phyloP scores from a whole-genome alignment of 2,329 filamentous ascomycete species.

The Capronia coronata region DNA sequence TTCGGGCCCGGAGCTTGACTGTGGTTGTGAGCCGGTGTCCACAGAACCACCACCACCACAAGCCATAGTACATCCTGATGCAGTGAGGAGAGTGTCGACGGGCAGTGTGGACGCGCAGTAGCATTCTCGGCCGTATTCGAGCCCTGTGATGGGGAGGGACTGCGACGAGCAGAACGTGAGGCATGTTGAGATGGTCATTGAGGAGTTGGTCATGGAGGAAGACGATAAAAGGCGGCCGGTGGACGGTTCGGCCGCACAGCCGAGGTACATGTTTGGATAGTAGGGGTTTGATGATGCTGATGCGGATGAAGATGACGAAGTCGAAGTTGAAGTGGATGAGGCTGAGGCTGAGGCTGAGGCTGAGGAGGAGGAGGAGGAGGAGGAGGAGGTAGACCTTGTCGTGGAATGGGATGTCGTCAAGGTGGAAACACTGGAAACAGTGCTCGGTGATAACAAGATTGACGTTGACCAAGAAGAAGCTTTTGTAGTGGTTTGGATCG shows the following conservation, averaged over 20 bases:
- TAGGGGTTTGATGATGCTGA: slow-evolving; percentile 4
- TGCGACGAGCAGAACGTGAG: slow-evolving; percentile 22
- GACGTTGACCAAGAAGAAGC: no score
- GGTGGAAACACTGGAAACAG: not conserved
- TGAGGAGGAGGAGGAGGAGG: not conserved
- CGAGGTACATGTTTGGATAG: slow-evolving; percentile 13
- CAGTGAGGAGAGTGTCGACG: slow-evolving; percentile 9
- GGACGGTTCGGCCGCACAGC: slow-evolving; percentile 18
- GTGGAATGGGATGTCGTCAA: not conserved
- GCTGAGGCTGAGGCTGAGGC: not conserved
- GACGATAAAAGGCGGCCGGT: slow-evolving; percentile 39
- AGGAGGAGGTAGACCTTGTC: not conserved
- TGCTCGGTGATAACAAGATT: no score
- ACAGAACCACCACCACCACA: slow-evolving; percentile 28
- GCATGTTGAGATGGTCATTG: slow-evolving; percentile 41
- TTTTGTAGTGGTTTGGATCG: no score
- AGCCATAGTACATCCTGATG: slow-evolving; percentile 26
- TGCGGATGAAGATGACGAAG: not conserved
- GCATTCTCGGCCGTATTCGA: slow-evolving; percentile 21
- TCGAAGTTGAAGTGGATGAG: not conserved
- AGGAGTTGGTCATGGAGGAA: slow-evolving; percentile 38
- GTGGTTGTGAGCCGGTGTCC: no score
- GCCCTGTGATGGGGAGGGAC: slow-evolving; percentile 18
- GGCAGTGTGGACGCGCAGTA: slow-evolving; percentile 10
- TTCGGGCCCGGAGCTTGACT: not conserved